Evolutionary conservation across 805 yeast genomes (phyloP), one percentile per base, ranked within the genome.

Genomic region (Brettanomyces naardenensis): DNA sequence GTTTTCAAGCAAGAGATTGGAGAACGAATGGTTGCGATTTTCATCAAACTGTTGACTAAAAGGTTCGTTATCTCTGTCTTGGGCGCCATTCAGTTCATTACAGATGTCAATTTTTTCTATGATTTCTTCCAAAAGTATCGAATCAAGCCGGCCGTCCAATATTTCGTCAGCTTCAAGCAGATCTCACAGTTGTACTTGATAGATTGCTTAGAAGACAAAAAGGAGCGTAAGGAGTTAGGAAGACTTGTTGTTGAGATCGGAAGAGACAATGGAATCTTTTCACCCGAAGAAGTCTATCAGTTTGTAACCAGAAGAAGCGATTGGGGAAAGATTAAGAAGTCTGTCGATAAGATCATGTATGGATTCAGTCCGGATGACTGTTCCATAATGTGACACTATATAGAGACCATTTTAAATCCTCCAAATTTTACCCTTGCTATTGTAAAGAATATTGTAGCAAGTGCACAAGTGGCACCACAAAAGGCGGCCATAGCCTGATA

Each of bases 1-100:
- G 94, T 90, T 0, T 92, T 88, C 53, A 92, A 89, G 49, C 95
- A 89, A 53, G 98, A 92, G 52, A 79, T 90, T 25, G 95, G 95
- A 0, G 85, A 87, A 56, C 59, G 97, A 31, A 80, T 92, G 43
- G 87, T 86, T 52, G 78, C 73, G 28, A 67, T 79, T 1, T 63
- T 92, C 21, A 83, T 86, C 30, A 88, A 86, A 53, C 75, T 83
- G 40, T 68, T 92, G 40, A 86, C 88, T 48, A 69, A 73, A 35
- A 77, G 78, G 51, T 54, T 69, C 18, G 73, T 78, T 0, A 75
- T 90, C 1, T 83, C 94, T 3, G 78, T 78, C 3, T 72, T 71
- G 10, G 97, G 98, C 2, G 95, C 97, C 0, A 71, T 87, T 19
- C 77, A 74, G 36, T 69, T 90, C 39, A 87, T 88, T 19, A 71